phyloP scores from a whole-genome alignment of 1,284 basidiomycete genomes.

The Mycena sp. region DNA sequence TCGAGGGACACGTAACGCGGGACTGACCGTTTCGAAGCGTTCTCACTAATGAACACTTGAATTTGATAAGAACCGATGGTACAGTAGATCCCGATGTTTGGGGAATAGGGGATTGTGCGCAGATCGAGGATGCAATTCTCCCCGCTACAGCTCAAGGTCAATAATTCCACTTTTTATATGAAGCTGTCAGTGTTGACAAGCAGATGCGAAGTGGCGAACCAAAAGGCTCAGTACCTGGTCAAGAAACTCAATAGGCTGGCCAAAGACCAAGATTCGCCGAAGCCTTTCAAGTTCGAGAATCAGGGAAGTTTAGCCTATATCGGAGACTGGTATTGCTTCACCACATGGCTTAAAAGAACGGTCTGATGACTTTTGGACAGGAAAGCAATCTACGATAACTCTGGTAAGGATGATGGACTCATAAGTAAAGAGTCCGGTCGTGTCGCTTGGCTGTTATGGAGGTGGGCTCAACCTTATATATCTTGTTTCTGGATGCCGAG shows the following conservation, averaged over 20 bases:
- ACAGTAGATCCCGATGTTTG: slow-evolving; percentile 78
- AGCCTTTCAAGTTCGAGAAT: slow-evolving; percentile 76
- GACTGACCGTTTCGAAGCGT: slow-evolving; percentile 54
- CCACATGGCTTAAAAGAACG: background rate
- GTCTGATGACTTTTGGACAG: slow-evolving; percentile 45
- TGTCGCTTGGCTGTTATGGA: slow-evolving; percentile 83
- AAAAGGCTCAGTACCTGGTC: slow-evolving; percentile 80
- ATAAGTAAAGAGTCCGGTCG: slow-evolving; percentile 74
- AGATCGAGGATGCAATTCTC: slow-evolving; percentile 66
- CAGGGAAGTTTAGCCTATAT: slow-evolving; percentile 84
- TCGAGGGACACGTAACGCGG: no score
- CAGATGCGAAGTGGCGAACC: slow-evolving; percentile 70
- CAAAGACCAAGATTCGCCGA: slow-evolving; percentile 41
- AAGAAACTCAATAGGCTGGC: slow-evolving; percentile 74
- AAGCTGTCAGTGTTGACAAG: background rate
- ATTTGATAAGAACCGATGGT: slow-evolving; percentile 65
- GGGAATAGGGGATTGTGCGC: slow-evolving; percentile 85
- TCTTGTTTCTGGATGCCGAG: no score
- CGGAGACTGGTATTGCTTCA: slow-evolving; percentile 65
- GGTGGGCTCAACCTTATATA: slow-evolving; percentile 37
- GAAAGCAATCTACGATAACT: slow-evolving; percentile 81
- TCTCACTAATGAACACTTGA: slow-evolving; percentile 69
- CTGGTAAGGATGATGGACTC: slow-evolving; percentile 56
- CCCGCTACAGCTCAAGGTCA: slow-evolving; percentile 86
- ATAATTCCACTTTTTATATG: background rate